These are phyloP conservation scores for Paxillus ammoniavirescens DNA, from an alignment of 768 basidiomycete species.

Conservation along the genomic window DNA sequence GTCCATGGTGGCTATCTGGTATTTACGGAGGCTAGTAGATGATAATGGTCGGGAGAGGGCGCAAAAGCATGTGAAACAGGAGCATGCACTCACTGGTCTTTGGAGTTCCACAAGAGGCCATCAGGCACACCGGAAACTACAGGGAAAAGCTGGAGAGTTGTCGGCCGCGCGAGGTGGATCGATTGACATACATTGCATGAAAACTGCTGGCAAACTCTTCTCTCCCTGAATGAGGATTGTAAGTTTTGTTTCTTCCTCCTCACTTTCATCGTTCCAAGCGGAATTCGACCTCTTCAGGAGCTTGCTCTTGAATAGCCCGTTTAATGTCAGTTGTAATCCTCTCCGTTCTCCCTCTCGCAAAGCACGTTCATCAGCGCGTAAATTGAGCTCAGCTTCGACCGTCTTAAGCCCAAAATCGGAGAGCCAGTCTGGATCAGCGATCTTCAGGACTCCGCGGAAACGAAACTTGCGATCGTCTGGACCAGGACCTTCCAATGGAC, in stretches of 20 bases:
- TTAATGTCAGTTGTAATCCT: conserved; percentile 34
- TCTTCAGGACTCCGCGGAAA: conserved; percentile 51
- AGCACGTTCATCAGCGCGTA: conserved; percentile 34
- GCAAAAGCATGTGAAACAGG: background rate
- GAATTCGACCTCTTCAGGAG: conserved; percentile 16
- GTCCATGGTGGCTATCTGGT: conserved; percentile 47
- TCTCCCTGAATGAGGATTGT: conserved; percentile 42
- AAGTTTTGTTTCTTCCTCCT: conserved; percentile 24
- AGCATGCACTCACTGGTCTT: conserved; percentile 22
- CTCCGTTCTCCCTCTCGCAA: conserved; percentile 16
- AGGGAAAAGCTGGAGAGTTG: background rate
- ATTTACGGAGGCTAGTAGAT: conserved; percentile 39
- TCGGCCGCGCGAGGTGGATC: background rate
- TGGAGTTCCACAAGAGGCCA: conserved; percentile 33
- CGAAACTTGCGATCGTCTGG: conserved; percentile 34
- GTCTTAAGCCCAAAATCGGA: conserved; percentile 41
- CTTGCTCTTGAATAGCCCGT: conserved; percentile 29
- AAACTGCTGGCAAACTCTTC: conserved; percentile 40
- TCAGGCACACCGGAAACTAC: conserved; percentile 28
- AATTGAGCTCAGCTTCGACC: conserved; percentile 44
- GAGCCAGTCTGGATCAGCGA: conserved; percentile 48
- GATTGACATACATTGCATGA: conserved; percentile 36
- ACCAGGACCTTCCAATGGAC: conserved; percentile 28
- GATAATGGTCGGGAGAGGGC: background rate
- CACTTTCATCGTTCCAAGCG: conserved; percentile 11